phyloP scores from a whole-genome alignment of 2,329 filamentous ascomycete genomes.

The Fusarium graminum region DNA sequence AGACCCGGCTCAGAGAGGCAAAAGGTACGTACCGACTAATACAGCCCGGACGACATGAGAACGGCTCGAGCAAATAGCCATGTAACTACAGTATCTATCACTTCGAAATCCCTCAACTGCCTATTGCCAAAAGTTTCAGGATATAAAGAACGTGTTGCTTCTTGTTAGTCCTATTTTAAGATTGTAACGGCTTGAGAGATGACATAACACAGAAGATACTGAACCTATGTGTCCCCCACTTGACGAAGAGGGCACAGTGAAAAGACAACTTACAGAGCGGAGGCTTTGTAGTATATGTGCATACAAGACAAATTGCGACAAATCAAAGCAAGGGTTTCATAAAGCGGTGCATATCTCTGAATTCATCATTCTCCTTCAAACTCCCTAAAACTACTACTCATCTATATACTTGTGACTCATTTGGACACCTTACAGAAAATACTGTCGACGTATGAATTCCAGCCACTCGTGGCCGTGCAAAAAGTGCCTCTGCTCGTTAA shows the following conservation, averaged over 20 bases:
- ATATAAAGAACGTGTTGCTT: background rate
- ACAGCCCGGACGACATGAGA: background rate
- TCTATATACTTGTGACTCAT: slow-evolving; percentile 8
- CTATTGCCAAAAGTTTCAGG: background rate
- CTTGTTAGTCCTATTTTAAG: too few relatives aligned
- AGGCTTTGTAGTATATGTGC: background rate
- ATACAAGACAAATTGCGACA: background rate
- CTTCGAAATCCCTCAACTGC: background rate
- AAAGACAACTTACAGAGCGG: background rate
- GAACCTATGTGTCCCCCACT: background rate
- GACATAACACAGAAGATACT: background rate
- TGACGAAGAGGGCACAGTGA: background rate
- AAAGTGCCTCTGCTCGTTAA: slow-evolving; percentile 51
- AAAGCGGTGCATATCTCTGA: background rate
- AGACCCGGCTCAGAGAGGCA: slow-evolving; percentile 29
- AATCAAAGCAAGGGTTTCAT: background rate
- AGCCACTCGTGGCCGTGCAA: slow-evolving; percentile 40
- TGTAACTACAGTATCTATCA: background rate
- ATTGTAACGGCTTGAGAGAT: too few relatives aligned
- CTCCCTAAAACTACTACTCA: background rate
- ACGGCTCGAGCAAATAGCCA: background rate
- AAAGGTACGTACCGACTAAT: slow-evolving; percentile 22
- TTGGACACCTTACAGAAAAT: slow-evolving; percentile 15
- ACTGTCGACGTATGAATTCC: slow-evolving; percentile 12
- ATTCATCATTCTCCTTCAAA: background rate